phyloP scores from a whole-genome alignment of 257 asterid genomes.

The Echites panduratus region DNA sequence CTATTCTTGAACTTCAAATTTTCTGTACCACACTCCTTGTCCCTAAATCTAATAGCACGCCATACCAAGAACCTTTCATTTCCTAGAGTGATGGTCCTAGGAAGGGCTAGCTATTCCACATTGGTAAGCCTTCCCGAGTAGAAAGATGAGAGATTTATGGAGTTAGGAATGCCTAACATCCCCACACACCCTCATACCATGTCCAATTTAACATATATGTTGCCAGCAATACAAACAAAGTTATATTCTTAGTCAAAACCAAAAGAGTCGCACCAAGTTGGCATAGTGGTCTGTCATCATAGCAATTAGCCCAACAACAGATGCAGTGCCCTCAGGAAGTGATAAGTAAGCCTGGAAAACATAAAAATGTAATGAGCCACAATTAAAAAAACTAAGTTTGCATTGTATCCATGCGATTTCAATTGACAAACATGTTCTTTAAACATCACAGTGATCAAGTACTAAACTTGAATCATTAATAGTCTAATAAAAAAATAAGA shows the following conservation, averaged over 20 bases:
- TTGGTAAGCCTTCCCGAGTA: not conserved
- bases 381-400: not conserved
- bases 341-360: conserved; percentile 92
- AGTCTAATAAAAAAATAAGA: not conserved
- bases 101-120: not conserved
- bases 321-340: conserved; percentile 94
- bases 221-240: not conserved
- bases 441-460: not conserved
- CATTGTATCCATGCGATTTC: not conserved
- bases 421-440: not conserved
- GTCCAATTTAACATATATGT: not conserved
- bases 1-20: not conserved
- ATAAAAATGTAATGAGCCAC: not conserved
- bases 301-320: conserved; percentile 83
- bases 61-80: not conserved
- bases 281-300: conserved; percentile 97
- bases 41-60: not conserved
- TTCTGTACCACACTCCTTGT: not conserved
- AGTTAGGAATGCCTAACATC: not conserved
- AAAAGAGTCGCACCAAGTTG: conserved; percentile 62
- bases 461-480: not conserved
- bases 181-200: not conserved
- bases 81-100: not conserved
- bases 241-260: not conserved
- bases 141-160: not conserved